Percentiles rank a stretch among this genome's conserved stretches.
Conservation (phyloP, 805 yeast genomes). For the Kregervanrija delftensis region DNA sequence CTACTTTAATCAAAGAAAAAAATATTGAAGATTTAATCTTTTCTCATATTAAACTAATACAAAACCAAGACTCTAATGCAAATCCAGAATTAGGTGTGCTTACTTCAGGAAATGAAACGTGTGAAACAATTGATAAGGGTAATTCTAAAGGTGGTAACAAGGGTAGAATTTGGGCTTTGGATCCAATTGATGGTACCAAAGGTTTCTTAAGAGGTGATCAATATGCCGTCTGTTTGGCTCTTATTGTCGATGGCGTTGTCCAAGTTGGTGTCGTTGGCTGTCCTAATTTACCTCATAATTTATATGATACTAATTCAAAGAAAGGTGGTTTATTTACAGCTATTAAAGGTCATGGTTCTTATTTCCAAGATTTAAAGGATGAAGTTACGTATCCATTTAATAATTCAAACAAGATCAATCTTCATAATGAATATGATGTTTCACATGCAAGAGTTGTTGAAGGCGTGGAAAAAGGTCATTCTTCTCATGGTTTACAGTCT, state of each 20-base stretch:
- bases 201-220: constrained; percentile 96
- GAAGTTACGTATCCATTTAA: constrained; percentile 33
- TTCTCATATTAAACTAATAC: constrained; percentile 49
- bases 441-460: constrained; percentile 66
- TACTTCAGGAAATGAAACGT: constrained; percentile 40
- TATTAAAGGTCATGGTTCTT: constrained; percentile 61
- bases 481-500: constrained; percentile 82
- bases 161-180: constrained; percentile 94
- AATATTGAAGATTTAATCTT: constrained; percentile 50
- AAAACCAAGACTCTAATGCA: constrained; percentile 33
- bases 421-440: constrained; percentile 43
- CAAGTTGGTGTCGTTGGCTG: constrained; percentile 93
- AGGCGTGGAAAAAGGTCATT: constrained; percentile 93
- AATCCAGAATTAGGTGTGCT: constrained; percentile 35
- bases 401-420: constrained; percentile 32
- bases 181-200: constrained; percentile 97
- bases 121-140: constrained; percentile 71
- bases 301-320: constrained; percentile 30
- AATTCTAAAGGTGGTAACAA: constrained; percentile 66
- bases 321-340: constrained; percentile 77
- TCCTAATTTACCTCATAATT: constrained; percentile 70
- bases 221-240: constrained; percentile 90
- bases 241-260: constrained; percentile 79
- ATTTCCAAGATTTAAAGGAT: constrained; percentile 36
- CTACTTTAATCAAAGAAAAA: constrained; percentile 55